A percentile compares a stretch with the other conserved stretches of the same genome.
These are phyloP conservation scores for Xylaria sp. DNA, from an alignment of 2,329 filamentous ascomycete genomes.

Conservation along the genomic window DNA sequence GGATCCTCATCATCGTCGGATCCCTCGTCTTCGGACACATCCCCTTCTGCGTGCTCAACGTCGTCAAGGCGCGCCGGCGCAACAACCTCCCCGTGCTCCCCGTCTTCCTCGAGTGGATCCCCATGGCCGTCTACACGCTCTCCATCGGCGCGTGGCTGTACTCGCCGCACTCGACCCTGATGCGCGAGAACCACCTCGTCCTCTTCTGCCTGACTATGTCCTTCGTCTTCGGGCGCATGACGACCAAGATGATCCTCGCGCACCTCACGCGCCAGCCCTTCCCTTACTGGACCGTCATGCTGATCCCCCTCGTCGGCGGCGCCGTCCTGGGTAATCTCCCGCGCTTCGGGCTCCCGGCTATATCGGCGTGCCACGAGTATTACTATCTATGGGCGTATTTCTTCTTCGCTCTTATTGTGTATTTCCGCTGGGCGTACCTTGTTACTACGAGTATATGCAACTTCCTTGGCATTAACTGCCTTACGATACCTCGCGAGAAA, in stretches of 20 bases:
- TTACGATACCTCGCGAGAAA: slow-evolving; percentile 78
- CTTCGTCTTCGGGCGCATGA: slow-evolving; percentile 98
- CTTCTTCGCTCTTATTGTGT: slow-evolving; percentile 80
- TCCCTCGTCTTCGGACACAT: slow-evolving; percentile 76
- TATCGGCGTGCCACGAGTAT: slow-evolving; percentile 72
- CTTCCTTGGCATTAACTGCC: slow-evolving; percentile 90
- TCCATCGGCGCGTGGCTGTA: slow-evolving; percentile 84
- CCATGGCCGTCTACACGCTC: slow-evolving; percentile 80
- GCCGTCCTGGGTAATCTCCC: slow-evolving; percentile 85
- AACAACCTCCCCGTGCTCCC: slow-evolving; percentile 77
- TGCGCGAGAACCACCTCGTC: slow-evolving; percentile 84
- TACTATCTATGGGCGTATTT: slow-evolving; percentile 87
- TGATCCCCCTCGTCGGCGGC: slow-evolving; percentile 84
- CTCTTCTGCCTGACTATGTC: slow-evolving; percentile 92
- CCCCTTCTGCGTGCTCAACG: slow-evolving; percentile 88
- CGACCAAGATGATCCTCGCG: slow-evolving; percentile 97
- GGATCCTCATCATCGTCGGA: slow-evolving; percentile 73
- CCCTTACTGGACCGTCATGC: slow-evolving; percentile 93
- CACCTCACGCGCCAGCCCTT: slow-evolving; percentile 94
- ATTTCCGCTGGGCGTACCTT: slow-evolving; percentile 90
- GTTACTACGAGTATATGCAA: slow-evolving; percentile 91
- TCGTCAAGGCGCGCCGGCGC: slow-evolving; percentile 74
- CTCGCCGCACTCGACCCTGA: slow-evolving; percentile 82
- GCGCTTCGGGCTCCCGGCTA: slow-evolving; percentile 69
- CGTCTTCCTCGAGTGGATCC: slow-evolving; percentile 91